Evolutionary conservation across 371 early-diverging fungal species (phyloP).

Genomic region (Mucor mucedo): DNA sequence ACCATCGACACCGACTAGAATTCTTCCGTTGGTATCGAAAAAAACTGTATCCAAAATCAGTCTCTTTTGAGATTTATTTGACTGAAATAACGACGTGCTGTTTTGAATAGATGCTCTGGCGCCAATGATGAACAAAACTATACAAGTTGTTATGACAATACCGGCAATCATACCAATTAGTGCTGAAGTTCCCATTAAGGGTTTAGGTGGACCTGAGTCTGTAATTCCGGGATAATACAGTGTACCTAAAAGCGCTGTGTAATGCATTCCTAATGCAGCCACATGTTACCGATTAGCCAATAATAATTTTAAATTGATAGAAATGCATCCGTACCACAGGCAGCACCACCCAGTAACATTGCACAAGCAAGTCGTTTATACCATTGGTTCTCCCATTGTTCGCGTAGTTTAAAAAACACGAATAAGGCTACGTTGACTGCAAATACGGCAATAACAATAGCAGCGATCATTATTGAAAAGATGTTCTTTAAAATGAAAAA

Average conservation of each 20-base stretch:
- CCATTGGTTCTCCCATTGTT: slow-evolving; percentile 52
- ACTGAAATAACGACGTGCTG: slow-evolving; percentile 3
- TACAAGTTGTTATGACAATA: slow-evolving; percentile 43
- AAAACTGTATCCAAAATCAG: slow-evolving; percentile 41
- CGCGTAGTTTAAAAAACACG: slow-evolving; percentile 53
- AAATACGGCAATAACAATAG: slow-evolving; percentile 39
- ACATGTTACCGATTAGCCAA: slow-evolving; percentile 4
- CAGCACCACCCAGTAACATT: slow-evolving; percentile 48
- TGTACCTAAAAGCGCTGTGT: slow-evolving; percentile 50
- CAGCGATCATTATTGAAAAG: slow-evolving; percentile 32
- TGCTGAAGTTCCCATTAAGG: slow-evolving; percentile 30
- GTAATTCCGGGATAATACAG: slow-evolving; percentile 29
- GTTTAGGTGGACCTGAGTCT: slow-evolving; percentile 29
- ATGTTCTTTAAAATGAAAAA: slow-evolving; percentile 37
- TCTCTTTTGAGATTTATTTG: slow-evolving; percentile 13
- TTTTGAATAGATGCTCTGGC: slow-evolving; percentile 16
- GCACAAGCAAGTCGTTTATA: slow-evolving; percentile 52
- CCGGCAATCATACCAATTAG: slow-evolving; percentile 47
- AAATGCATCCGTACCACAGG: slow-evolving; percentile 38
- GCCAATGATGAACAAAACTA: slow-evolving; percentile 30
- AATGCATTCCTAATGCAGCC: slow-evolving; percentile 48
- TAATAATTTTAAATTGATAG: not conserved
- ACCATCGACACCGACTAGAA: slow-evolving; percentile 50
- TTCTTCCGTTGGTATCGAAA: slow-evolving; percentile 44
- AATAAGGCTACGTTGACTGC: slow-evolving; percentile 43